A percentile compares a stretch with the other conserved stretches of the same genome.
Conservation (phyloP, 768 basidiomycete species). For the Phylloporus arenicola region DNA sequence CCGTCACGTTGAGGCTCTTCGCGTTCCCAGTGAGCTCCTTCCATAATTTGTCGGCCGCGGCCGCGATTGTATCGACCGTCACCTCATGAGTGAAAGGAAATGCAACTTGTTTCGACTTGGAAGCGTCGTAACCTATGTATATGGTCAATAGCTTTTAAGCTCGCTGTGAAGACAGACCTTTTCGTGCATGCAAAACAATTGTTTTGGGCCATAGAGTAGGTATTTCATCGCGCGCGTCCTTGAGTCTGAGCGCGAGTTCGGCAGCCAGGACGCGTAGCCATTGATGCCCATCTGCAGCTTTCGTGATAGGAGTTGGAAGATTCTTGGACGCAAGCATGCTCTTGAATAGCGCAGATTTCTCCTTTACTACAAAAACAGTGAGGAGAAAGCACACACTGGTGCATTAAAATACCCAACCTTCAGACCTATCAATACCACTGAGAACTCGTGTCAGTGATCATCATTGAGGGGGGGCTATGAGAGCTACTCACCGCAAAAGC, state of each 20-base stretch:
- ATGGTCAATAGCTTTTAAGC: not conserved
- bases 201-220: slow-evolving; percentile 91
- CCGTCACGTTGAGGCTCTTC: slow-evolving; percentile 59
- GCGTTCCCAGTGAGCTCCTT: slow-evolving; percentile 70
- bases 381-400: not conserved
- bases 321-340: slow-evolving; percentile 98
- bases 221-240: slow-evolving; percentile 67
- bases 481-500: slow-evolving; percentile 60
- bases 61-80: slow-evolving; percentile 69
- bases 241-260: slow-evolving; percentile 80
- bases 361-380: slow-evolving; percentile 61
- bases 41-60: slow-evolving; percentile 78
- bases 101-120: slow-evolving; percentile 75
- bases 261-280: slow-evolving; percentile 92
- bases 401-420: slow-evolving; percentile 48
- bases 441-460: not conserved
- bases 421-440: slow-evolving; percentile 82
- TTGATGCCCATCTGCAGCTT: slow-evolving; percentile 69
- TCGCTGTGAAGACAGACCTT: slow-evolving; percentile 41
- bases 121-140: slow-evolving; percentile 53
- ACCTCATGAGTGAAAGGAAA: slow-evolving; percentile 81
- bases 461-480: not conserved
- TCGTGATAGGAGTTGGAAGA: slow-evolving; percentile 70
- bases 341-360: slow-evolving; percentile 73
- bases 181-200: slow-evolving; percentile 70